These are phyloP conservation scores for Pseudozyma pruni DNA, from an alignment of 1,284 basidiomycete genomes.

Conservation along the genomic window DNA sequence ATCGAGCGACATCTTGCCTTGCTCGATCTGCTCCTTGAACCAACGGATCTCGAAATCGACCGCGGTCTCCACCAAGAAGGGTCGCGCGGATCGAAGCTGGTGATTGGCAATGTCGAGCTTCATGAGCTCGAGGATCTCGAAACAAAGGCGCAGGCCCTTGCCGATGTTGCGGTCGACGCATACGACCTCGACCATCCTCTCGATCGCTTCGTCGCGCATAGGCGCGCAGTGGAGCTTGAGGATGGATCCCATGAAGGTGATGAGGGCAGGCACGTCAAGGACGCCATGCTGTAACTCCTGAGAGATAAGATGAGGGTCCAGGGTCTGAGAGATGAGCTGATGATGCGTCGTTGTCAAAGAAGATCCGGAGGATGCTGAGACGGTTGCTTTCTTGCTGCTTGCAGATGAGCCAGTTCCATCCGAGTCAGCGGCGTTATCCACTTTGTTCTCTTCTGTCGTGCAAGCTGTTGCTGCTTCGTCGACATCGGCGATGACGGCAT, in stretches of 20 bases:
- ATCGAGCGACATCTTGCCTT: conserved; percentile 71
- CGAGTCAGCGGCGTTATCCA: not conserved
- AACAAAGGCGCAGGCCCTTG: conserved; percentile 81
- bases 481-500: conserved; percentile 72
- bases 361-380: conserved; percentile 4
- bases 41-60: conserved; percentile 82
- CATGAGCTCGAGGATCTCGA: conserved; percentile 93
- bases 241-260: conserved; percentile 80
- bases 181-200: conserved; percentile 76
- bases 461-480: conserved; percentile 3
- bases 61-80: conserved; percentile 83
- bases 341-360: conserved; percentile 47
- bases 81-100: conserved; percentile 86
- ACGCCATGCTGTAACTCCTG: conserved; percentile 81
- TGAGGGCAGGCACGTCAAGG: conserved; percentile 84
- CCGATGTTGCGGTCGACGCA: conserved; percentile 71
- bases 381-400: conserved; percentile 1
- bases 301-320: conserved; percentile 76
- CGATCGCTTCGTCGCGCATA: conserved; percentile 85
- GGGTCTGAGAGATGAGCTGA: conserved; percentile 69
- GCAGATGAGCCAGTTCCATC: not conserved
- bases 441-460: conserved; percentile 5
- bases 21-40: conserved; percentile 75
- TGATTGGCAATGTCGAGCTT: conserved; percentile 96
- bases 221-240: conserved; percentile 92